Base-by-base conservation (phyloP, 495 filamentous ascomycete genomes). In the Chaetomium cochliodes region DNA sequence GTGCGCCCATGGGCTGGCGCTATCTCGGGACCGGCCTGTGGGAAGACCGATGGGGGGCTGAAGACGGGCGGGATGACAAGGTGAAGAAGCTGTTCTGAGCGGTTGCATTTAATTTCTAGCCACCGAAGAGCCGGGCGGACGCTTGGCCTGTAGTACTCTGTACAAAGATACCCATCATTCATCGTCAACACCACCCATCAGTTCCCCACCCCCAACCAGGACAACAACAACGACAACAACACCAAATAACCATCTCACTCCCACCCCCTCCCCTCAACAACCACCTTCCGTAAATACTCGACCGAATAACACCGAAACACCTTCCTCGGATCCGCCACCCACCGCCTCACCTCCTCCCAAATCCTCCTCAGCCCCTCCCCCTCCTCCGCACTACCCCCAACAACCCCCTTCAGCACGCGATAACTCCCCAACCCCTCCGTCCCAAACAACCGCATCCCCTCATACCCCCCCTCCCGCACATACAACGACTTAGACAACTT, bases 401-500 rank as follows among this genome's bases (percentile, higher is more conserved):
- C 52, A n/a, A 3, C 41, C 13, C 37, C 37, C 54, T 47, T 63
- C 56, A 67, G 16, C 30, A 50, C 25, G 54, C 28, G 39, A 20
- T 33, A 64, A 25, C 54, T 64, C 37, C 26, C 41, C 20, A 67
- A 42, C 23, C 65, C 61, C 9, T 64, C 55, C 3, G 42, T 46
- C 37, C 61, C 61, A 9, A 67, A 39, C 22, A 58, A 2, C 39
- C 57, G 22, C 58, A 71, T 57, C 18, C 58, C 64, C 41, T 62
- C 64, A 30, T 77, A 77, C 49, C 53, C 72, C 30, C 61, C 68
- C 49, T 72, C 50, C 4, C 67, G 49, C 33, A 74, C 71, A 58
- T 73, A 75, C 55, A 75, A 44, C 49, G 47, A 66, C 64, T 75
- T 75, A 23, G 71, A 76, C 58, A 76, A 63, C 64, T 75, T 74